Evolutionary conservation across 768 basidiomycete genomes (phyloP), one percentile per base, ranked within the genome.

Genomic region (Calocera viscosa): DNA sequence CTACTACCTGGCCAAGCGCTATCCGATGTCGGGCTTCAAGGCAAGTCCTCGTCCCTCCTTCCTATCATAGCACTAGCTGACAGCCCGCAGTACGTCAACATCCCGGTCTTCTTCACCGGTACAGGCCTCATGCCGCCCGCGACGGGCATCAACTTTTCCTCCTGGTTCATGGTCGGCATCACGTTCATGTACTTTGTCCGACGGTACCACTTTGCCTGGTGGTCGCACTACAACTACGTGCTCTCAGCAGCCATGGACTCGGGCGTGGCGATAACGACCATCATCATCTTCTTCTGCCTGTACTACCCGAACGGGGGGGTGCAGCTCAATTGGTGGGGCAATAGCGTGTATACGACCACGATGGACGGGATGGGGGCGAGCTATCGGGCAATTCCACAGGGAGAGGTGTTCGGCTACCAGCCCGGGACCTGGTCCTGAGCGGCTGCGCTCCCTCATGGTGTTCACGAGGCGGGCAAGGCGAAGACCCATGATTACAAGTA

Each of bases 261-360:
- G 16, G 87, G 88, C n/a, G 77, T 87, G 10, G 86, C 86, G 0
- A 69, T 88, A 19, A 84, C 81, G 24, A 75, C 81, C 1, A 75
- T 88, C 28, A 26, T 84, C 60, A 80, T 87, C 83, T 86, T 84
- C 77, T 86, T 86, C 74, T 70, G 72, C 39, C 78, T 88, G n/a
- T 84, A 89, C 74, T 88, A 83, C 71, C 88, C 87, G 1, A 69
- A 69, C 67, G 80, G 87, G 66, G 86, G 87, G 1, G 75, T 75
- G 12, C 87, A 89, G 47, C 82, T 82, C 68, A 64, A 68, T 1
- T 90, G 88, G 89, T 89, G 87, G 88, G 89, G 88, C 12, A 89
- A 89, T 69, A 82, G 76, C 40, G 70, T 75, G 24, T 75, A 71
- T 65, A 66, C 67, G 47, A 69, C 71, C 11, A 75, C 69, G 26